Evolutionary conservation across 495 filamentous ascomycete species (phyloP), one percentile per base, ranked within the genome.

Genomic region (Xylaria scruposa): DNA sequence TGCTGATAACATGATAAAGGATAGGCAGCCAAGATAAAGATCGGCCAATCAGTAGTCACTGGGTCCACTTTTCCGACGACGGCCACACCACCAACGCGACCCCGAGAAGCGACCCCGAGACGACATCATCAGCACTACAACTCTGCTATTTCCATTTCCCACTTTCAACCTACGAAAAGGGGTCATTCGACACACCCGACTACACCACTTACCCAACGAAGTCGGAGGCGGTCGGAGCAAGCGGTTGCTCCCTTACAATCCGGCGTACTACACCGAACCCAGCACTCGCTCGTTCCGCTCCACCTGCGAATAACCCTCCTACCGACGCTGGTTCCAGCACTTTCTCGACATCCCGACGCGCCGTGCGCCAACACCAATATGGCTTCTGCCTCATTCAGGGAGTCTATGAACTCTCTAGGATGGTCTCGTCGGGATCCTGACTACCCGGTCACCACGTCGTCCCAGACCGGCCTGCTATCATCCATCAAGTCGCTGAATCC

Each of bases 391-490:
- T 93, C 94, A 10, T 98, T 99, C 83, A 89, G 94, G 72, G 92
- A 97, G 79, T 95, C 92, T 29, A 93, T 98, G 88, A 97, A 94
- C 84, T 94, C 93, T 44, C 83, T 99, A 72, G 96, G 96, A 33
- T 99, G 96, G 96, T 92, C 94, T 76, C 91, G 96, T 65, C 90
- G 96, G 76, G 93, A 96, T 56, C 84, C 88, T 66, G 93, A 92
- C 38, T 75, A 73, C 47, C 92, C 94, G 67, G 92, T 91, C 72
- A 92, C 88, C 81, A 97, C 94, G 54, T 83, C 90, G 65, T 85
- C 90, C 67, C 87, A 90, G 71, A 90, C 89, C 68, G 89, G 94
- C 26, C 86, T 98, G 31, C 79, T 97, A 46, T 93, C 92, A 47
- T 92, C 90, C 74, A 84, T 99, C 74, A 90, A 94, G 81, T 93